phyloP scores from a whole-genome alignment of 768 basidiomycete species.

The Pisolithus sp. region DNA sequence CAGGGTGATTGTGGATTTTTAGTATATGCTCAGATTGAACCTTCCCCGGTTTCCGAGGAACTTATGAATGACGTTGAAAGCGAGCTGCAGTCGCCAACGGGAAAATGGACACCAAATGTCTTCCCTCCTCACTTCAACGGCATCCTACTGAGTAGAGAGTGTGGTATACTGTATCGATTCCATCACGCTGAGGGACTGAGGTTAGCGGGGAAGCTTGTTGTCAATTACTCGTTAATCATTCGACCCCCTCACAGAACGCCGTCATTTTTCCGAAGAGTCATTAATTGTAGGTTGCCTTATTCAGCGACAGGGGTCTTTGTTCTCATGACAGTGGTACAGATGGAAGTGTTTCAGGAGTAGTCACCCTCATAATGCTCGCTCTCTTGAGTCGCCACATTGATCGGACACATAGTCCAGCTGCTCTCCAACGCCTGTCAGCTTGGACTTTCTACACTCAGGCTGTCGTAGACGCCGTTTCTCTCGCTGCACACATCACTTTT shows the following conservation, averaged over 20 bases:
- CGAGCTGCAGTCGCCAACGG: slow-evolving; percentile 70
- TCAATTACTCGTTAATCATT: slow-evolving; percentile 1
- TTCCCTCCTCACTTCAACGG: slow-evolving; percentile 58
- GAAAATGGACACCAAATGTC: slow-evolving; percentile 49
- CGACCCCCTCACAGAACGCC: slow-evolving; percentile 34
- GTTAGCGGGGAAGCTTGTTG: slow-evolving; percentile 31
- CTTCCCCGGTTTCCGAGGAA: slow-evolving; percentile 42
- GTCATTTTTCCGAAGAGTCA: slow-evolving; percentile 69
- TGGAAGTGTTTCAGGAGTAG: slow-evolving; percentile 60
- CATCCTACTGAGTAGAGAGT: slow-evolving; percentile 70
- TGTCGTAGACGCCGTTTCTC: slow-evolving; percentile 75
- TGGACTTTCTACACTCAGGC: slow-evolving; percentile 81
- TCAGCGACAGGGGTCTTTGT: background rate
- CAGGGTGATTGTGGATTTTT: slow-evolving; percentile 57
- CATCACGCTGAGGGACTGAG: slow-evolving; percentile 63
- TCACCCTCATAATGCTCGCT: slow-evolving; percentile 60
- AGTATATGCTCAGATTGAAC: slow-evolving; percentile 59
- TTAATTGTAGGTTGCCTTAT: slow-evolving; percentile 42
- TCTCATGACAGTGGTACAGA: slow-evolving; percentile 38
- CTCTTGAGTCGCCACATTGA: slow-evolving; percentile 72
- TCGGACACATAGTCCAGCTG: slow-evolving; percentile 69
- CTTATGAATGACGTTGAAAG: slow-evolving; percentile 67
- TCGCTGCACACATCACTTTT: slow-evolving; percentile 85
- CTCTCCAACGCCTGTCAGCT: slow-evolving; percentile 70
- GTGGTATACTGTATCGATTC: slow-evolving; percentile 68